A percentile compares a stretch with the other conserved stretches of the same genome.
phyloP scores from a whole-genome alignment of 768 basidiomycete species.

The Cyathus striatus region DNA sequence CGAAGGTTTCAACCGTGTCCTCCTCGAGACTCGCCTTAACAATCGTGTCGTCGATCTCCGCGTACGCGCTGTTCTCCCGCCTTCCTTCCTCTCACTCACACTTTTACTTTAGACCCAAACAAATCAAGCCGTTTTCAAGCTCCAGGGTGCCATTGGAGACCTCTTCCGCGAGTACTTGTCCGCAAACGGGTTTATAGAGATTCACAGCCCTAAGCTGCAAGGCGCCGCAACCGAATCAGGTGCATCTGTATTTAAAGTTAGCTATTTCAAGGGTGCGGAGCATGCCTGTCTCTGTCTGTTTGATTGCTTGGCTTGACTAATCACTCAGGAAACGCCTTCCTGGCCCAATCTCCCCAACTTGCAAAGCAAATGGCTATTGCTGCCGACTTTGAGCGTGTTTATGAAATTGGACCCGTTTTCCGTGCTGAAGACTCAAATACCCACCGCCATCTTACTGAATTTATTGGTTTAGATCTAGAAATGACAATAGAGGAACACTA shows the following conservation, averaged over 20 bases:
- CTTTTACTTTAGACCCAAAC: slow-evolving; percentile 83
- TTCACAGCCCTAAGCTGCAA: slow-evolving; percentile 96
- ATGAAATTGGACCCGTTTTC: slow-evolving; percentile 96
- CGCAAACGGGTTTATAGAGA: slow-evolving; percentile 78
- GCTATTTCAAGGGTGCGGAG: slow-evolving; percentile 85
- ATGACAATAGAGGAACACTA: slow-evolving; percentile 99
- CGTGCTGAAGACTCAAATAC: slow-evolving; percentile 97
- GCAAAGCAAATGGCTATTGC: slow-evolving; percentile 99
- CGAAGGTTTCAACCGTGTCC: slow-evolving; percentile 66
- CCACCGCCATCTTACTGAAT: slow-evolving; percentile 97
- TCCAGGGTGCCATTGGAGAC: slow-evolving; percentile 85
- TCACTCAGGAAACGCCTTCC: slow-evolving; percentile 71
- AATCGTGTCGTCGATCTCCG: slow-evolving; percentile 92
- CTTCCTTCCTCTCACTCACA: too few relatives aligned
- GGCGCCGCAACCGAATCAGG: slow-evolving; percentile 97
- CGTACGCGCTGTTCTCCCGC: too few relatives aligned
- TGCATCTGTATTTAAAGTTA: slow-evolving; percentile 95
- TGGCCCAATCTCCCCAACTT: slow-evolving; percentile 95
- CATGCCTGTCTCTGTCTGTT: too few relatives aligned
- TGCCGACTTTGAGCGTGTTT: slow-evolving; percentile 96
- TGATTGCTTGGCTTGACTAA: too few relatives aligned
- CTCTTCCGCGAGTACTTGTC: slow-evolving; percentile 84
- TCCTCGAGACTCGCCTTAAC: slow-evolving; percentile 91
- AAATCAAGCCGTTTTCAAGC: slow-evolving; percentile 91
- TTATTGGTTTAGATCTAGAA: slow-evolving; percentile 97